Conservation (phyloP, 345 rosid genomes). For the Populus euphratica region DNA sequence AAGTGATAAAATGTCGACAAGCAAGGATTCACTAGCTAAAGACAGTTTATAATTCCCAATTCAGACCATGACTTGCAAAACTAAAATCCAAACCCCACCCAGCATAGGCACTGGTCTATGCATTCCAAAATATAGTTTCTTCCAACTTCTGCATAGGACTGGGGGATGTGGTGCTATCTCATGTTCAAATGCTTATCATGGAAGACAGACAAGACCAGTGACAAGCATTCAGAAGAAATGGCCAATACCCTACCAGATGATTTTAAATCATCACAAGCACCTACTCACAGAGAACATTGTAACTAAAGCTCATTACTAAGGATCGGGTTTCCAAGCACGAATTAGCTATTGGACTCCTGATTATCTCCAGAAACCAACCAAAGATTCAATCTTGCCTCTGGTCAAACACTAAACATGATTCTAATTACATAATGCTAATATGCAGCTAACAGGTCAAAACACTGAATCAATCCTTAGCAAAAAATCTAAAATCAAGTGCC, state of each 20-base stretch:
- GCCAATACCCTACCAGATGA: not conserved
- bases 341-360: not conserved
- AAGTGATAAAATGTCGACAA: too few relatives aligned
- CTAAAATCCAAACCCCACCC: too few relatives aligned
- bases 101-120: too few relatives aligned
- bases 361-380: not conserved
- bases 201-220: not conserved
- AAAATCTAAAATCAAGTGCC: conserved; percentile 2
- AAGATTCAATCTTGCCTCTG: conserved; percentile 2
- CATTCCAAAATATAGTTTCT: not conserved
- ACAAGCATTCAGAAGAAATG: not conserved
- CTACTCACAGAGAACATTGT: not conserved
- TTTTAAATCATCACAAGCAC: not conserved
- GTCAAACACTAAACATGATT: conserved; percentile 6
- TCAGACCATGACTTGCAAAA: too few relatives aligned
- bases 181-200: not conserved
- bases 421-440: not conserved
- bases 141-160: not conserved
- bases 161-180: not conserved
- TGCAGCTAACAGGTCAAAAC: not conserved
- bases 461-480: not conserved
- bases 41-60: too few relatives aligned
- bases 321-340: not conserved
- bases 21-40: too few relatives aligned
- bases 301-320: not conserved